Evolutionary conservation across 2,329 filamentous ascomycete species (phyloP), one percentile per base, ranked within the genome.

Genomic region (Myriosclerotinia curreyana): DNA sequence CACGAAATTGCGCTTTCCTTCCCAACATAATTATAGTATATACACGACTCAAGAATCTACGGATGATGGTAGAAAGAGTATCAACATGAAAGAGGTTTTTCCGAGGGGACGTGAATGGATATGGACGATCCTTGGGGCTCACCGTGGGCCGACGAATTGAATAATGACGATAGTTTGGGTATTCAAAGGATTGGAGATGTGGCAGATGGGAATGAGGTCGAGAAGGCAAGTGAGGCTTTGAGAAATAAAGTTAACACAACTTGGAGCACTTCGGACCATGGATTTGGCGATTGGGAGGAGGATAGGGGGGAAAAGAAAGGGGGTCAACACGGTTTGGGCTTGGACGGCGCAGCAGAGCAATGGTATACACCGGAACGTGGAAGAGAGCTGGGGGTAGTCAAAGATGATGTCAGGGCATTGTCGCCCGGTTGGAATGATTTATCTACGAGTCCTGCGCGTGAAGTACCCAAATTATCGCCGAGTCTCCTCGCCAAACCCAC

Each of bases 81-180:
- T 70, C 71, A 73, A 70, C 69, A 73, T 73, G 72, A 73, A 66
- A 71, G 67, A 52, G 17, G 46, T 28, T 58, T 42, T 58, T 22
- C n/a, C 15, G 17, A 25, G 60, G 50, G 60, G 38, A 56, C 28
- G 60, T 55, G 60, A 68, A 69, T 69, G 67, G 70, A 68, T 69
- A 76, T 76, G 74, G 74, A 75, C 69, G 74, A 76, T 68, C 72
- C 74, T 65, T 77, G 75, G 75, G 74, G 74, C 68, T 77, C 62
- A 60, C 75, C 75, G 38, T 77, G 75, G 75, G 75, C 75, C 68
- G 75, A 76, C 64, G 73, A 74, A 66, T 50, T 63, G 36, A 49
- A 63, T 8, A 49, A 58, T 25, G 42, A 63, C 14, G 34, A 40
- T 42, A 52, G 50, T 11, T 22, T 62, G 28, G 60, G 5, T 5